phyloP scores from a whole-genome alignment of 768 basidiomycete species.

The Paxillus ammoniavirescens region DNA sequence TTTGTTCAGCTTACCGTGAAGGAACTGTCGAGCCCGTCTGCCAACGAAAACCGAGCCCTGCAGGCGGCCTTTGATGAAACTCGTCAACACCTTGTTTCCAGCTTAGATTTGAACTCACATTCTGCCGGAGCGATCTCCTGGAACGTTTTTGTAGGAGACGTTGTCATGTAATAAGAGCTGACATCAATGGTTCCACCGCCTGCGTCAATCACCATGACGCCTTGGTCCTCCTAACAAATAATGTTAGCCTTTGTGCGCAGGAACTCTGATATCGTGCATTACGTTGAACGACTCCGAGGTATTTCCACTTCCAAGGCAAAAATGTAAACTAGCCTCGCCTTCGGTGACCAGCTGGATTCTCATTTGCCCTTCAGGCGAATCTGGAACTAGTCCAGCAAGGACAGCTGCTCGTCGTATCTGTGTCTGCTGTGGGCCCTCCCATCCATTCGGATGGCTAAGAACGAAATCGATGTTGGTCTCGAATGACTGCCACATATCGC shows the following conservation, averaged over 20 bases:
- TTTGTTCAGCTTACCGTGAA: conserved; percentile 31
- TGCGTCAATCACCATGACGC: conserved; percentile 56
- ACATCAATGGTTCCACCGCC: conserved; percentile 64
- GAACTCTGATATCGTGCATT: not conserved
- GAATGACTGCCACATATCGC: conserved; percentile 41
- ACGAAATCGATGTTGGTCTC: conserved; percentile 43
- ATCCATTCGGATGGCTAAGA: conserved; percentile 48
- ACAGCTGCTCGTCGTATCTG: conserved; percentile 45
- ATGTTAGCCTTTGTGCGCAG: not conserved
- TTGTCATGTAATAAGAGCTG: conserved; percentile 48
- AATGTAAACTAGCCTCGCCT: conserved; percentile 54
- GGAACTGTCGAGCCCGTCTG: conserved; percentile 38
- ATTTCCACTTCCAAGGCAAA: conserved; percentile 39
- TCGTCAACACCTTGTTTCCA: not conserved
- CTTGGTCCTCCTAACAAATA: conserved; percentile 39
- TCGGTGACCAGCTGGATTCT: conserved; percentile 48
- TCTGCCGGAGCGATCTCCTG: conserved; percentile 49
- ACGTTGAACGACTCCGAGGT: conserved; percentile 29
- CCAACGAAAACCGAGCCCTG: conserved; percentile 53
- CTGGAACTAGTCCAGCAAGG: conserved; percentile 38
- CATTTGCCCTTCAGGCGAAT: conserved; percentile 33
- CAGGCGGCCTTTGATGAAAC: conserved; percentile 40
- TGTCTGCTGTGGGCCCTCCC: conserved; percentile 44
- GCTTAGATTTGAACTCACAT: conserved; percentile 31
- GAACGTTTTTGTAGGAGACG: conserved; percentile 28